phyloP scores from a whole-genome alignment of 805 yeast genomes.

The Cyberlindnera japonica region DNA sequence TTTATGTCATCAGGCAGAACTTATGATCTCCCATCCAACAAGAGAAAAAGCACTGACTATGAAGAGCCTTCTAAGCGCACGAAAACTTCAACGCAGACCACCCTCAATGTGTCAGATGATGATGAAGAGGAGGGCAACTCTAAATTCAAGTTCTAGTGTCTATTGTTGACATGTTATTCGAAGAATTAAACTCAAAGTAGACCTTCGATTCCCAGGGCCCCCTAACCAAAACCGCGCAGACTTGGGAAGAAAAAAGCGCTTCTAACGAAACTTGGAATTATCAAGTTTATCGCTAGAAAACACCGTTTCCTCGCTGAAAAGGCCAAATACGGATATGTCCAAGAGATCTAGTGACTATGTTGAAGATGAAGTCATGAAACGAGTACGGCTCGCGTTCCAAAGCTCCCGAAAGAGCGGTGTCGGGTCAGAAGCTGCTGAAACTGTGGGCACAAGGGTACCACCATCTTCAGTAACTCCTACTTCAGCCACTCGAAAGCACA shows the following conservation, averaged over 20 bases:
- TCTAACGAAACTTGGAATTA: too few species aligned
- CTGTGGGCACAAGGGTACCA: not conserved
- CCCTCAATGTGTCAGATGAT: too few species aligned
- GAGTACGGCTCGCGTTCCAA: constrained; percentile 4
- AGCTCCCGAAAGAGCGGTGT: not conserved
- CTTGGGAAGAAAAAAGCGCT: too few species aligned
- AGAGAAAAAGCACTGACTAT: constrained; percentile 11
- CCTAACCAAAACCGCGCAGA: too few species aligned
- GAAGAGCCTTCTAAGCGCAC: not conserved
- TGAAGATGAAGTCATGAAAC: too few species aligned
- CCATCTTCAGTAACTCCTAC: not conserved
- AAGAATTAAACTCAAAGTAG: not conserved
- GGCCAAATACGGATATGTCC: too few species aligned
- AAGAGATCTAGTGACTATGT: too few species aligned
- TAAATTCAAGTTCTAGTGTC: constrained; percentile 28
- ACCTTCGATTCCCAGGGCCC: too few species aligned
- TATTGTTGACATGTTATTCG: not conserved
- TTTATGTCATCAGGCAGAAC: constrained; percentile 18
- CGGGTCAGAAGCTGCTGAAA: not conserved
- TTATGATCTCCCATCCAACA: constrained; percentile 26
- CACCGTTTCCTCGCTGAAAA: too few species aligned
- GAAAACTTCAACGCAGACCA: not conserved
- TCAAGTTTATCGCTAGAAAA: too few species aligned
- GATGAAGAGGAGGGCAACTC: constrained; percentile 20
- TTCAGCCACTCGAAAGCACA: constrained; percentile 2